These are phyloP conservation scores for Aureobasidium sp. DNA, from an alignment of 2,329 filamentous ascomycete species.

Conservation along the genomic window DNA sequence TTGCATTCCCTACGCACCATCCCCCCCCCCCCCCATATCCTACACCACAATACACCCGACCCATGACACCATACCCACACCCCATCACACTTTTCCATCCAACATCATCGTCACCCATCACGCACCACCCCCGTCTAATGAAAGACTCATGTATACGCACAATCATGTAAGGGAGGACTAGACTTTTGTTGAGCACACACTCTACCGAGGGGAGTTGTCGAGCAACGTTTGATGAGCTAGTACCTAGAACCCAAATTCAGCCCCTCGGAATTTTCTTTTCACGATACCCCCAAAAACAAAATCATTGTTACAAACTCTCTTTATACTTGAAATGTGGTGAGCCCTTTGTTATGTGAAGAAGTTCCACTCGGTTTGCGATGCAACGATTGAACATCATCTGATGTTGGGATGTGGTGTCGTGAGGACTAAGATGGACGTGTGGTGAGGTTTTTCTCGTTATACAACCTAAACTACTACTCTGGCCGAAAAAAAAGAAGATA, in stretches of 20 bases:
- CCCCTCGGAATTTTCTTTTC: neutral
- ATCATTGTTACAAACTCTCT: neutral
- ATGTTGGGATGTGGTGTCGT: neutral
- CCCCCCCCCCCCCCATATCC: neutral
- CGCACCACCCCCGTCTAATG: neutral
- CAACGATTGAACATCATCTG: too few relatives aligned
- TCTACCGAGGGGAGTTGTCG: neutral
- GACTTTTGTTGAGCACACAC: neutral
- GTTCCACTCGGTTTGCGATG: too few relatives aligned
- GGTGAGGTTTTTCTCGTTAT: too few relatives aligned
- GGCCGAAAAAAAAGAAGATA: too few relatives aligned
- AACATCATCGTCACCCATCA: neutral
- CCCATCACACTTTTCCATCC: neutral
- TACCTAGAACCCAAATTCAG: neutral
- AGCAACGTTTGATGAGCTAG: neutral
- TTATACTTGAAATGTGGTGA: neutral
- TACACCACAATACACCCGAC: neutral
- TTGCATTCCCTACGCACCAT: too few relatives aligned
- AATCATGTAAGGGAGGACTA: constrained; percentile 14
- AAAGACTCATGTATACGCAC: constrained; percentile 14
- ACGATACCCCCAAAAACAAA: neutral
- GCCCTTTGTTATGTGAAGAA: neutral
- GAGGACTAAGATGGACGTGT: too few relatives aligned
- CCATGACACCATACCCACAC: constrained; percentile 2
- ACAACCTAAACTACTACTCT: too few relatives aligned